Evolutionary conservation across 176 grass and related monocot genomes (phyloP).

Genomic region (sorghum (Sorghum bicolor)): Sorghum_bicolor_NCBIv3 NC_012870.2:7290501-7291000

Average conservation of each 20-base stretch:
- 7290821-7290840: conserved; percentile 67
- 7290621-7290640: not conserved
- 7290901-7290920: conserved; percentile 70
- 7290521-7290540: not conserved
- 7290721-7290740: not conserved
- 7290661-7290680: not conserved
- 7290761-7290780: conserved; percentile 19
- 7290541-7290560: not conserved
- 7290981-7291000: conserved; percentile 72
- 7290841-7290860: conserved; percentile 73
- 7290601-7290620: not conserved
- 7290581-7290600: not conserved
- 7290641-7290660: not conserved
- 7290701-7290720: not conserved
- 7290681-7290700: not conserved
- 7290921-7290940: conserved; percentile 70
- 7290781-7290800: conserved; percentile 64
- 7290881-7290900: conserved; percentile 67
- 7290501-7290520: not conserved
- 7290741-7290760: not conserved
- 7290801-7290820: conserved; percentile 77
- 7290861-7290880: conserved; percentile 83
- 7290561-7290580: not conserved
- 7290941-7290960: conserved; percentile 70
- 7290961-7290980: conserved; percentile 46